Conservation (phyloP, 2,329 filamentous ascomycete species). For the Lachnellula subtilissima region DNA sequence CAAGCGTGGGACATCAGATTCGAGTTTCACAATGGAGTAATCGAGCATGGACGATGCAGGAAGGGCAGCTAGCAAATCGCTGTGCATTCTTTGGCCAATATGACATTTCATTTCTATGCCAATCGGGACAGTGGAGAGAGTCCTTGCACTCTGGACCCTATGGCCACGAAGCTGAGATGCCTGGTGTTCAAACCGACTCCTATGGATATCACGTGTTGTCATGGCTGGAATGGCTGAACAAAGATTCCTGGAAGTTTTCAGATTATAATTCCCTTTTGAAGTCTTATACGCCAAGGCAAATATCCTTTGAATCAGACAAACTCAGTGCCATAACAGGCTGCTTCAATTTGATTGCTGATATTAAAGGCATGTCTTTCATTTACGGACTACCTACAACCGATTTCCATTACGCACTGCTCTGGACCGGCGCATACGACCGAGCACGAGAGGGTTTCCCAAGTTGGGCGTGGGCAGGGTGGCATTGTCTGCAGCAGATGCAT, state of each 20-base stretch:
- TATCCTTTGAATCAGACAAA: slow-evolving; percentile 5
- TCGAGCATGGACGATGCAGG: slow-evolving; percentile 1
- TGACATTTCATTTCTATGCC: slow-evolving; percentile 1
- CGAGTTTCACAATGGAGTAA: background rate
- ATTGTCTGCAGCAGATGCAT: background rate
- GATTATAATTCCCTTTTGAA: background rate
- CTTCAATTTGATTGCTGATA: background rate
- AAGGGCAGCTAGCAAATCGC: background rate
- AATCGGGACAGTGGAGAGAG: background rate
- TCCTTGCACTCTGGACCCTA: background rate
- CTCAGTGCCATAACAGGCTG: slow-evolving; percentile 1
- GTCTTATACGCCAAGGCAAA: background rate
- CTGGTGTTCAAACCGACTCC: background rate
- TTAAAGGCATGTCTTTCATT: background rate
- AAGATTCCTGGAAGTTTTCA: background rate
- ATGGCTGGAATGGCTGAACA: background rate
- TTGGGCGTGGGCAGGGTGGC: slow-evolving; percentile 4
- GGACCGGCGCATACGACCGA: background rate
- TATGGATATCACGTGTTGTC: background rate
- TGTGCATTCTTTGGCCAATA: slow-evolving; percentile 1
- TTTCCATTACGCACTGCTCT: slow-evolving; percentile 4
- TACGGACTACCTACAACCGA: slow-evolving; percentile 1
- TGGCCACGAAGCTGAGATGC: slow-evolving; percentile 1
- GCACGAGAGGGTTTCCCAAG: slow-evolving; percentile 1
- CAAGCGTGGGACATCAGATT: background rate